These are phyloP conservation scores for Pythium coloratum DNA, from an alignment of 352 stramenopile species.

Conservation along the genomic window DNA sequence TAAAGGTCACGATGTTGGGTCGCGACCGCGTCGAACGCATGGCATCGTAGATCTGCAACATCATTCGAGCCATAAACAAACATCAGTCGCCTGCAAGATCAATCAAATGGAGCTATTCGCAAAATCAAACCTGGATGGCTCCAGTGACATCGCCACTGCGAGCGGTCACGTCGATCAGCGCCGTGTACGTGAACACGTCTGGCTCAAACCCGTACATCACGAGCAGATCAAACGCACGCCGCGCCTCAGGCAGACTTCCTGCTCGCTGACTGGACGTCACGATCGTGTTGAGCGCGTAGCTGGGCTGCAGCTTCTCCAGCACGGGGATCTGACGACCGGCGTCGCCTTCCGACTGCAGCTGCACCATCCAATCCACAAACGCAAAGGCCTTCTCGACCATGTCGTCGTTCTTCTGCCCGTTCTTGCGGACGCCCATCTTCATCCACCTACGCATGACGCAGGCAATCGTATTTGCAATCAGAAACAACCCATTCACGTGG, in stretches of 20 bases:
- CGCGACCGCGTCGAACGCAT: conserved; percentile 61
- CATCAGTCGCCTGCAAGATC: background rate
- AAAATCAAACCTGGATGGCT: conserved; percentile 44
- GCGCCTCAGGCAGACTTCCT: conserved; percentile 52
- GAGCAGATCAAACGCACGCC: conserved; percentile 60
- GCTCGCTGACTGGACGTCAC: conserved; percentile 73
- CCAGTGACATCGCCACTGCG: conserved; percentile 43
- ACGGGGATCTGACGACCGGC: conserved; percentile 35
- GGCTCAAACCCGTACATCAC: conserved; percentile 52
- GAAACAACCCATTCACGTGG: background rate
- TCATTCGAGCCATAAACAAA: background rate
- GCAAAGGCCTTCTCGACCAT: conserved; percentile 62
- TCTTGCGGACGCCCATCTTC: conserved; percentile 63
- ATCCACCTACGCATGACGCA: conserved; percentile 43
- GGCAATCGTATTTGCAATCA: background rate
- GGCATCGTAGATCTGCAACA: conserved; percentile 51
- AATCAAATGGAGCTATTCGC: background rate
- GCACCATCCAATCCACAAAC: conserved; percentile 74
- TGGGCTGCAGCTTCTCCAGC: conserved; percentile 52
- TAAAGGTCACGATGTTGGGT: conserved; percentile 79
- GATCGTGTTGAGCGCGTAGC: conserved; percentile 78
- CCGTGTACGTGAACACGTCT: conserved; percentile 82
- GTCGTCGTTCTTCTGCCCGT: conserved; percentile 49
- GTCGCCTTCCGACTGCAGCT: conserved; percentile 51
- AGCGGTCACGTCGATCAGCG: conserved; percentile 74